Percentiles rank a stretch among this genome's conserved stretches.
phyloP scores from a whole-genome alignment of 1,139 yeast genomes.

The Candida gigantensis region DNA sequence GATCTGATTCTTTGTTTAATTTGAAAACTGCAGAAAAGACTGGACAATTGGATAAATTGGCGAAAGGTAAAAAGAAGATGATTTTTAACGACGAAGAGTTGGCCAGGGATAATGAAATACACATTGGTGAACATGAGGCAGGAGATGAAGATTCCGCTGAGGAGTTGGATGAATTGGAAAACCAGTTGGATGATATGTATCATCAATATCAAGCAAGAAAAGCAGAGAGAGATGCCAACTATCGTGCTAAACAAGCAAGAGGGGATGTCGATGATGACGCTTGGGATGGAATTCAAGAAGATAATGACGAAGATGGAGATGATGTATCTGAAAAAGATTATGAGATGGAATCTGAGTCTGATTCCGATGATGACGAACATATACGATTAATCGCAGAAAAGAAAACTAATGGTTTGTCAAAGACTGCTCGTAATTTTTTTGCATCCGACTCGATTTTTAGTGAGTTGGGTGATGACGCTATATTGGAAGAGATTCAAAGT shows the following conservation, averaged over 20 bases:
- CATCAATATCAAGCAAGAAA: conserved; percentile 67
- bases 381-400: conserved; percentile 63
- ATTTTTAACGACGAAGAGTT: conserved; percentile 60
- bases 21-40: conserved; percentile 82
- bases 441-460: conserved; percentile 73
- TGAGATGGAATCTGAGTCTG: conserved; percentile 48
- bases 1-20: conserved; percentile 80
- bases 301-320: conserved; percentile 38
- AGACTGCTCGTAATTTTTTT: conserved; percentile 74
- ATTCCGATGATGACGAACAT: conserved; percentile 75
- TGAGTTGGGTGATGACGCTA: conserved; percentile 34
- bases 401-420: conserved; percentile 57
- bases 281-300: conserved; percentile 81
- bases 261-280: conserved; percentile 78
- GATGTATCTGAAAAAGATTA: conserved; percentile 45
- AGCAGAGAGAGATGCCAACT: conserved; percentile 78
- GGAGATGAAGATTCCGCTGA: conserved; percentile 39
- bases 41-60: conserved; percentile 72
- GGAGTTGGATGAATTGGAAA: conserved; percentile 72
- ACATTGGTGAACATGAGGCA: conserved; percentile 41
- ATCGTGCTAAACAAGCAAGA: conserved; percentile 76
- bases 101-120: conserved; percentile 56
- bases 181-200: conserved; percentile 82
- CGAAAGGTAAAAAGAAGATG: conserved; percentile 82
- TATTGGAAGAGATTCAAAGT: conserved; percentile 8